Conservation (phyloP, 2,329 filamentous ascomycete genomes). For the Aspergillus sp. region DNA sequence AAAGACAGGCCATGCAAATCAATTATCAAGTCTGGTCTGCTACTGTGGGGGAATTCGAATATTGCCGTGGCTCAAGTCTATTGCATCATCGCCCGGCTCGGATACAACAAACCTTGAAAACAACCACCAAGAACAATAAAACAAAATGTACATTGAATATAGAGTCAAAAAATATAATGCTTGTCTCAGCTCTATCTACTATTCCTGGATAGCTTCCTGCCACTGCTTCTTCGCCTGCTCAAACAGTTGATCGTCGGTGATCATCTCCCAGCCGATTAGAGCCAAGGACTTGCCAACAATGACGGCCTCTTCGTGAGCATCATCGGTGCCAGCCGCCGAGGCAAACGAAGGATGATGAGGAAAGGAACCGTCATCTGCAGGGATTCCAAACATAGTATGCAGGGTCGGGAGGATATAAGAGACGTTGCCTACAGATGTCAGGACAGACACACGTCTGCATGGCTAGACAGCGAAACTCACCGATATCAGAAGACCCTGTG, state of each 20-base stretch:
- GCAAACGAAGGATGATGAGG: conserved; percentile 45
- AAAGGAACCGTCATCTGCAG: conserved; percentile 31
- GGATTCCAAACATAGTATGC: conserved; percentile 49
- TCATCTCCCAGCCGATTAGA: conserved; percentile 32
- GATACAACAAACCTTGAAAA: not conserved
- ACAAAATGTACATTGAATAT: not conserved
- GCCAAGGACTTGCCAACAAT: conserved; percentile 48
- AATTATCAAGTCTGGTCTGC: not conserved
- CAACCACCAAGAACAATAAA: not conserved
- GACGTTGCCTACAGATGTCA: conserved; percentile 45
- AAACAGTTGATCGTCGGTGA: conserved; percentile 23
- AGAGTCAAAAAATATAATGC: not conserved
- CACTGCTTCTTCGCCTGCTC: conserved; percentile 23
- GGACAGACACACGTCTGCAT: not conserved
- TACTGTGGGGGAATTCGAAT: not conserved
- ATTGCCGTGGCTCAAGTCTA: not conserved
- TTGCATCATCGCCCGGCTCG: not conserved
- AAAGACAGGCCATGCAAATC: not conserved
- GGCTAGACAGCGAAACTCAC: conserved; percentile 17
- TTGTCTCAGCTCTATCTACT: not conserved
- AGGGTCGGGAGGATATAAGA: conserved; percentile 48
- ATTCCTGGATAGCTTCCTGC: conserved; percentile 21
- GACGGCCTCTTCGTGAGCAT: conserved; percentile 42
- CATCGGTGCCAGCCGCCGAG: conserved; percentile 42
- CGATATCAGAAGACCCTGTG: conserved; percentile 48